A percentile compares a stretch with the other conserved stretches of the same genome.
Evolutionary conservation across 257 asterid genomes (phyloP).

Genomic region (Nicotiana knightiana): DNA sequence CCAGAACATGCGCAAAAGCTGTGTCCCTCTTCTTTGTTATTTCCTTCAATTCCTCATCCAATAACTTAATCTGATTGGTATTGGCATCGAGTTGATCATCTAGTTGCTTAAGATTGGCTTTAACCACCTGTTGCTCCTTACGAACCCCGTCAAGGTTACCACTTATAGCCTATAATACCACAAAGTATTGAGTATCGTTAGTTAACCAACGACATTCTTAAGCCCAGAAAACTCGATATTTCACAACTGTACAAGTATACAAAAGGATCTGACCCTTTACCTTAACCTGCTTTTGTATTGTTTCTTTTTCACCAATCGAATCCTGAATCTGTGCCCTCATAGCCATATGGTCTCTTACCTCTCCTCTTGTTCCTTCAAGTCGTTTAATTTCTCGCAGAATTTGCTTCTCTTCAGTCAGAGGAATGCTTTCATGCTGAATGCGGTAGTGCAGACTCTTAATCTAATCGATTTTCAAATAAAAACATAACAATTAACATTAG

Average conservation of each 20-base stretch:
- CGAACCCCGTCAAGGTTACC: slow-evolving; percentile 74
- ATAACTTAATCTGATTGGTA: slow-evolving; percentile 37
- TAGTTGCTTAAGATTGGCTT: slow-evolving; percentile 54
- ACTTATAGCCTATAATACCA: slow-evolving; percentile 48
- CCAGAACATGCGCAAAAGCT: slow-evolving; percentile 40
- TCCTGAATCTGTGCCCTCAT: slow-evolving; percentile 68
- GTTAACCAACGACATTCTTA: background rate
- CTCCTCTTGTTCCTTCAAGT: slow-evolving; percentile 68
- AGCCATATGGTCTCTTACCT: slow-evolving; percentile 63
- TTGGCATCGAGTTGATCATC: slow-evolving; percentile 48
- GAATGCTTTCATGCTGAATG: slow-evolving; percentile 89
- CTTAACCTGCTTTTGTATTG: slow-evolving; percentile 79
- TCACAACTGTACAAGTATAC: background rate
- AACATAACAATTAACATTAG: background rate
- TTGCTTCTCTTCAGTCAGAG: slow-evolving; percentile 85
- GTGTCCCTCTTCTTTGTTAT: slow-evolving; percentile 53
- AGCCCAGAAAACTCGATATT: background rate
- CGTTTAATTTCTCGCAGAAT: slow-evolving; percentile 79
- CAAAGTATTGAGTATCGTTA: background rate
- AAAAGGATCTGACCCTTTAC: slow-evolving; percentile 31
- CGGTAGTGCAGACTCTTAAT: slow-evolving; percentile 73
- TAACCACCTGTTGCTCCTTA: slow-evolving; percentile 61
- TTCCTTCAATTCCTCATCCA: slow-evolving; percentile 58
- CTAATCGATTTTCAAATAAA: slow-evolving; percentile 20
- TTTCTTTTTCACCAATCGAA: slow-evolving; percentile 69